Evolutionary conservation across 768 basidiomycete species (phyloP).

Genomic region (Neoboletus subvelutipes): DNA sequence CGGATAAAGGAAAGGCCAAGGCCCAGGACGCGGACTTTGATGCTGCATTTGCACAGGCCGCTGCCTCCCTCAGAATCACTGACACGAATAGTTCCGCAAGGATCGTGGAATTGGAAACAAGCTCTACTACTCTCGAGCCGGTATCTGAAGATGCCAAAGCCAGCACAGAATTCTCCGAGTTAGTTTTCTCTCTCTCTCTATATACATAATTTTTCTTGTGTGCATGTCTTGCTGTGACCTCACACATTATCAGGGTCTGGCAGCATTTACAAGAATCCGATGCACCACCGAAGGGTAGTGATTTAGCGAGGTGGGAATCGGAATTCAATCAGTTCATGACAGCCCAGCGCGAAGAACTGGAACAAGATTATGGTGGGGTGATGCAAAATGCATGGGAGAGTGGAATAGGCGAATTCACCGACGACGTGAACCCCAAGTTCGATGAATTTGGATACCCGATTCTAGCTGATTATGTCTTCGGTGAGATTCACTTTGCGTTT

Average conservation of each 20-base stretch:
- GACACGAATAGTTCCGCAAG: conserved; percentile 43
- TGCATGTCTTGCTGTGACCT: conserved; percentile 4
- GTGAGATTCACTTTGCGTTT: conserved; percentile 42
- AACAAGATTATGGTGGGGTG: conserved; percentile 56
- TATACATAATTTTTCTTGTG: no score
- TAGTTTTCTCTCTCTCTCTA: conserved; percentile 28
- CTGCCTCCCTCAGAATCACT: conserved; percentile 47
- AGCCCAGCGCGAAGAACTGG: conserved; percentile 60
- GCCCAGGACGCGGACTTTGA: conserved; percentile 77
- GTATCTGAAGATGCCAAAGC: conserved; percentile 33
- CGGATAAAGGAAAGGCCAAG: conserved; percentile 74
- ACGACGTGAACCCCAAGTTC: conserved; percentile 44
- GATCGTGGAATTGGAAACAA: conserved; percentile 55
- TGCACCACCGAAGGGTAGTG: conserved; percentile 55
- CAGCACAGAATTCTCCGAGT: conserved; percentile 55
- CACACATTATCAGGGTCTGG: conserved; percentile 50
- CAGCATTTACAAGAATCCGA: conserved; percentile 58
- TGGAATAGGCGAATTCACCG: conserved; percentile 46
- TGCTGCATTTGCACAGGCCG: conserved; percentile 73
- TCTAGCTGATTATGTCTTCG: conserved; percentile 72
- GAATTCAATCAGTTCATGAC: conserved; percentile 80
- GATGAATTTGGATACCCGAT: conserved; percentile 76
- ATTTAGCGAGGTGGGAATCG: conserved; percentile 78
- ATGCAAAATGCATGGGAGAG: conserved; percentile 69
- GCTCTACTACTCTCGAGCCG: conserved; percentile 39